Conservation (phyloP, 2,329 filamentous ascomycete genomes). For the Zasmidium angulare region DNA sequence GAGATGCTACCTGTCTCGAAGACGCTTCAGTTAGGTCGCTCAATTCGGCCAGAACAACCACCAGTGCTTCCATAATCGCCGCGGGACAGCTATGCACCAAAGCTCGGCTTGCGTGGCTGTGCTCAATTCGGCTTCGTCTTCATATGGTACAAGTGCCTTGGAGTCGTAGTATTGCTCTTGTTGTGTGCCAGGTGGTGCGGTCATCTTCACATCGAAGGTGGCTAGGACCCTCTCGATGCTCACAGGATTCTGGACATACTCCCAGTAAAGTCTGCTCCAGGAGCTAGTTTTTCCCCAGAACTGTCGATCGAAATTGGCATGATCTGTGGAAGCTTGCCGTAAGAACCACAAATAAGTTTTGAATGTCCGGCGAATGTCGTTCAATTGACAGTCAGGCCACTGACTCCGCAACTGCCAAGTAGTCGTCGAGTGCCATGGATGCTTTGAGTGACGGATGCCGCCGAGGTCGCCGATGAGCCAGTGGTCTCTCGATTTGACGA, state of each 20-base stretch:
- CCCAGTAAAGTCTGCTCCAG: slow-evolving; percentile 34
- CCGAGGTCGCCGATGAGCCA: slow-evolving; percentile 40
- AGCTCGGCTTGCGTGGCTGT: slow-evolving; percentile 10
- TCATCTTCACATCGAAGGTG: not conserved
- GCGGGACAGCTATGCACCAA: slow-evolving; percentile 16
- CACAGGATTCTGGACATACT: slow-evolving; percentile 8
- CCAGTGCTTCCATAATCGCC: slow-evolving; percentile 8
- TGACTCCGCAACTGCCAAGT: slow-evolving; percentile 20
- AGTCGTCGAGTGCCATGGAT: slow-evolving; percentile 25
- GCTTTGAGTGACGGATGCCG: slow-evolving; percentile 33
- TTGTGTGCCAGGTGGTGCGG: too few species aligned
- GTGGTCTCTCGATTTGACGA: slow-evolving; percentile 23
- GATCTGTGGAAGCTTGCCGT: slow-evolving; percentile 7
- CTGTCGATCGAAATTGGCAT: slow-evolving; percentile 25
- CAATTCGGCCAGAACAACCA: not conserved
- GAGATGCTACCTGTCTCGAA: too few species aligned
- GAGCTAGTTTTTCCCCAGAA: slow-evolving; percentile 23
- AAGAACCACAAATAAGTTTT: slow-evolving; percentile 31
- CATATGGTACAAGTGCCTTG: not conserved
- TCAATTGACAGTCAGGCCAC: slow-evolving; percentile 21
- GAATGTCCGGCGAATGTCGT: slow-evolving; percentile 34
- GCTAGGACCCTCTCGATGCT: not conserved
- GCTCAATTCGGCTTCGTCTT: not conserved
- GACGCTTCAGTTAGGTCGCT: too few species aligned
- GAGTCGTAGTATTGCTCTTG: too few species aligned